Base-by-base conservation (phyloP, 768 basidiomycete species). In the Leccinum boreale region DNA sequence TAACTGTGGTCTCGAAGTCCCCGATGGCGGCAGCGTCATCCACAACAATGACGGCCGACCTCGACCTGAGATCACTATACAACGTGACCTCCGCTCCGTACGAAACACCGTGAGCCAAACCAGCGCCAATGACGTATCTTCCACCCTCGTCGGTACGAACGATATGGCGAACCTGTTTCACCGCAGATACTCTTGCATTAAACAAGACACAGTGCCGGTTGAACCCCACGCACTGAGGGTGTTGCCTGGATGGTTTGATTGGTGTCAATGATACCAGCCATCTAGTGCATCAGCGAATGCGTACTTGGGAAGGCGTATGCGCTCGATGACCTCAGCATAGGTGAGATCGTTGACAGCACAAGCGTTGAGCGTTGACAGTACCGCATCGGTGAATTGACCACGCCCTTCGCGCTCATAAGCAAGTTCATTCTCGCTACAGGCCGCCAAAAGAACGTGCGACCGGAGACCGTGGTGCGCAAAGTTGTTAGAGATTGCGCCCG, bases 381-480 rank as follows among this genome's bases (percentile, higher is more conserved):
- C 59, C 8, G 60, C 64, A 6, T 42, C 29, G 0, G 71, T 73
- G 55, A 74, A 74, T 11, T 53, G 59, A 7, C 72, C 72, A 2
- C 52, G 62, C 0, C 61, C 64, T 2, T 58, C 17, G 24, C 50
- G 12, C 54, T 74, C 72, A 15, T 57, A 60, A 3, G 79, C 78
- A 0, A 60, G 44, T 48, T 78, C 71, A 1, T 72, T 65, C 5
- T 70, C 62, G 2, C 75, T 68, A 55, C 79, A 79, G 1, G 79
- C 78, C 4, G 79, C 78, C 15, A 79, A 64, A 3, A 80, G 70
- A 21, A 80, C 70, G 59, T 79, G 77, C 0, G 77, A 78, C 1
- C 63, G 67, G 39, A 72, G 65, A 39, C 69, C 71, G 46, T 66
- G 64, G 42, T 69, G 63, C 1, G 58, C 52, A 33, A 73, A 72